phyloP scores from a whole-genome alignment of 352 stramenopile species.

The Phytophthora constricta region DNA sequence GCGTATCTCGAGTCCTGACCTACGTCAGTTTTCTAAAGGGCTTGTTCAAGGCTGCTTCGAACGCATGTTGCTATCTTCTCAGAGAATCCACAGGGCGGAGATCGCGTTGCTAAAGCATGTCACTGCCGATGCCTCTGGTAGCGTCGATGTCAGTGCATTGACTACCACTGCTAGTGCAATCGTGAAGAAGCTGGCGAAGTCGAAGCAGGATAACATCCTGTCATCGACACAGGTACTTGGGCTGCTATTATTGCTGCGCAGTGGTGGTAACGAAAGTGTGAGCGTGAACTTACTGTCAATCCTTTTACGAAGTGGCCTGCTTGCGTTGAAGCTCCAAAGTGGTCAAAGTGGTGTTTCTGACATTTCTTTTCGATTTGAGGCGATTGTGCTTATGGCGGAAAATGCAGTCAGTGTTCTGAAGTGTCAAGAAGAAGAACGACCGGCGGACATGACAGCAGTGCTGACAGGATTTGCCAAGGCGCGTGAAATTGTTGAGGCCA shows the following conservation, averaged over 20 bases:
- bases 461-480: constrained; percentile 31
- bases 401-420: constrained; percentile 21
- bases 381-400: constrained; percentile 29
- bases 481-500: constrained; percentile 30
- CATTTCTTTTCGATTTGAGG: constrained; percentile 6
- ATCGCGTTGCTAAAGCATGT: constrained; percentile 30
- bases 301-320: constrained; percentile 29
- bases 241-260: constrained; percentile 46
- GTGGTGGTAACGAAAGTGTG: background rate
- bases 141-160: constrained; percentile 2
- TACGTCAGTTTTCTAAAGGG: constrained; percentile 21
- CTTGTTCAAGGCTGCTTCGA: constrained; percentile 31
- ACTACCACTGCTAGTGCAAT: constrained; percentile 8
- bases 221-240: constrained; percentile 44
- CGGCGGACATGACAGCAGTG: constrained; percentile 30
- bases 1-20: constrained; percentile 21
- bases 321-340: constrained; percentile 23
- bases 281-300: constrained; percentile 22
- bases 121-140: constrained; percentile 12
- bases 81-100: constrained; percentile 16
- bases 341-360: background rate
- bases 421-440: constrained; percentile 7
- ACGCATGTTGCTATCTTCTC: constrained; percentile 27
- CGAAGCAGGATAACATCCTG: constrained; percentile 28
- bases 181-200: constrained; percentile 36